Percentiles rank a stretch among this genome's conserved stretches.
Evolutionary conservation across 352 stramenopile species (phyloP).

Genomic region (Pelagophyceae sp.): DNA sequence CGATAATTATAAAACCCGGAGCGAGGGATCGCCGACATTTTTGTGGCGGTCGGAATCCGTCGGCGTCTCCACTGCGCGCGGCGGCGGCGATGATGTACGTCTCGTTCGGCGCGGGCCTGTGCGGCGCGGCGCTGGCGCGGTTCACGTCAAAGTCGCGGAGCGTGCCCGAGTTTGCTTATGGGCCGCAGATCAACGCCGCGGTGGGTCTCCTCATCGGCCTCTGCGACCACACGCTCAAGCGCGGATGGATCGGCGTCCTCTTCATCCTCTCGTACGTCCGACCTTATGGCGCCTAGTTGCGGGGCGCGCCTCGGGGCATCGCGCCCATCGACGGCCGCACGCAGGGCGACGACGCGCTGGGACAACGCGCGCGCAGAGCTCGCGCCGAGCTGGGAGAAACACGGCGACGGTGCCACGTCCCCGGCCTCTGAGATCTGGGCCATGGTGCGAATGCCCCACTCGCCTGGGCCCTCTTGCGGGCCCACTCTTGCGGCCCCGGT

Average conservation of each 20-base stretch:
- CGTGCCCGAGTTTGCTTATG: background rate
- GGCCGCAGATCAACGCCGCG: background rate
- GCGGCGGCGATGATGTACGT: no score
- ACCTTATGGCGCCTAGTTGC: background rate
- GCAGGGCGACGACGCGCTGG: background rate
- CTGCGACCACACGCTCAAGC: background rate
- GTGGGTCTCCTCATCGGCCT: background rate
- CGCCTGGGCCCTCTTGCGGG: background rate
- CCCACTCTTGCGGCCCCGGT: background rate
- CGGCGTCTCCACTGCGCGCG: no score
- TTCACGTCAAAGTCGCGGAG: slow-evolving; percentile 1
- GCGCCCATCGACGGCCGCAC: background rate
- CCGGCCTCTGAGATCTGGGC: background rate
- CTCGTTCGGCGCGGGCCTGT: background rate
- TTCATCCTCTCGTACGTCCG: no score
- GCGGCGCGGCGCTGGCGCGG: background rate
- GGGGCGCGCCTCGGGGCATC: background rate
- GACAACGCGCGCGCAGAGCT: slow-evolving; percentile 15
- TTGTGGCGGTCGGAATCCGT: no score
- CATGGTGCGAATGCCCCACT: background rate
- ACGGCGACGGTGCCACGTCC: background rate
- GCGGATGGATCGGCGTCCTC: background rate
- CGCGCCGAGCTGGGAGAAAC: slow-evolving; percentile 3
- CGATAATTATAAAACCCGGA: no score
- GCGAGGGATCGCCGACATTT: no score